Conservation (phyloP, 2,329 filamentous ascomycete genomes). For the Ophiocordyceps camponoti-rufipedis region DNA sequence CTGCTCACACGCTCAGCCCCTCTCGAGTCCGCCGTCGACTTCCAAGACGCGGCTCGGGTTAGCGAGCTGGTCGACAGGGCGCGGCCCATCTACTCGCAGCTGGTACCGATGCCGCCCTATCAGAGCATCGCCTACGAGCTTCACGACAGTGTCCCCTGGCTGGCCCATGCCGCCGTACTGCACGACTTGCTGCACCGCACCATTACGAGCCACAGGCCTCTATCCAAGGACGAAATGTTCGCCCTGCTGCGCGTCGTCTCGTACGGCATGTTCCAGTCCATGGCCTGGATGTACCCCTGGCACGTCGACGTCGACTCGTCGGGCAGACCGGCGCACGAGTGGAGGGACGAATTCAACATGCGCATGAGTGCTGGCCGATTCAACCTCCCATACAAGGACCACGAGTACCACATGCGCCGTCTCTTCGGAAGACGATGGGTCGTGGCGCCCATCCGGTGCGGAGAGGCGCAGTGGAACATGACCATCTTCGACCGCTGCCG, state of each 20-base stretch:
- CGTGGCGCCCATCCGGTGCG: slow-evolving; percentile 4
- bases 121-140: slow-evolving; percentile 1
- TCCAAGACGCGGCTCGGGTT: background rate
- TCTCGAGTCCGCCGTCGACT: slow-evolving; percentile 1
- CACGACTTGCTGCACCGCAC: slow-evolving; percentile 3
- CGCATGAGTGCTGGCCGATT: slow-evolving; percentile 2
- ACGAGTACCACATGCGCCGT: background rate
- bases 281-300: slow-evolving; percentile 3
- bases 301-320: background rate
- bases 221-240: slow-evolving; percentile 2
- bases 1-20: background rate
- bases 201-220: background rate
- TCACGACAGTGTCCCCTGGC: slow-evolving; percentile 4
- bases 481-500: slow-evolving; percentile 6
- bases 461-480: slow-evolving; percentile 5
- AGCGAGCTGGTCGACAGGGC: background rate
- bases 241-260: slow-evolving; percentile 4
- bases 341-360: slow-evolving; percentile 2
- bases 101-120: slow-evolving; percentile 6
- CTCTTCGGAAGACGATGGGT: slow-evolving; percentile 4
- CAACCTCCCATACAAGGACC: background rate
- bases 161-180: slow-evolving; percentile 3
- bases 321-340: slow-evolving; percentile 1
- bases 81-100: slow-evolving; percentile 1
- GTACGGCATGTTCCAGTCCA: slow-evolving; percentile 6